Evolutionary conservation across 306 rosid genomes (phyloP).

Genomic region (Castanea sativa): DNA sequence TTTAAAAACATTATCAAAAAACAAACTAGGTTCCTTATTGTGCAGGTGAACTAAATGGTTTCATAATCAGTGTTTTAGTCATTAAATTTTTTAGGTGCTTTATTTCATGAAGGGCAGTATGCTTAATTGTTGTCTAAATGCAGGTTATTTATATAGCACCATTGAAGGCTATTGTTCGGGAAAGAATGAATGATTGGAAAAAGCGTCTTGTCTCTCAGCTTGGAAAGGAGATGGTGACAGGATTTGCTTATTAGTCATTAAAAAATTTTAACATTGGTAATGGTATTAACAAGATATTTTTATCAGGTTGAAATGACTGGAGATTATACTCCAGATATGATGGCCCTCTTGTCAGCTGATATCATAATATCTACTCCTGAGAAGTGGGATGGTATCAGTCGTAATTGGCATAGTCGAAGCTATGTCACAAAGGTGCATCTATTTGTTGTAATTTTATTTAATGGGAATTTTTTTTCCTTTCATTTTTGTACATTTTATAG

Average conservation of each 20-base stretch:
- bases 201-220: conserved; percentile 79
- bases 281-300: conserved; percentile 22
- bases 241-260: neutral
- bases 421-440: conserved; percentile 81
- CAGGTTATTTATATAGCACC: conserved; percentile 99
- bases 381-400: conserved; percentile 99
- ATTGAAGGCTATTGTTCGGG: conserved; percentile 95
- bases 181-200: conserved; percentile 95
- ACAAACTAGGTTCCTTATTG: neutral
- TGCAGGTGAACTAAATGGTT: neutral
- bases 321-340: conserved; percentile 91
- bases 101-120: conserved; percentile 14
- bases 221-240: conserved; percentile 74
- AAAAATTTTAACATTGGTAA: conserved; percentile 1
- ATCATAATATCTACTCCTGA: conserved; percentile 96
- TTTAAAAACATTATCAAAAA: neutral
- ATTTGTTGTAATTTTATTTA: neutral
- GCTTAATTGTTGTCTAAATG: conserved; percentile 12
- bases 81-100: conserved; percentile 4
- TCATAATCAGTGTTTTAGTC: neutral
- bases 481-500: neutral
- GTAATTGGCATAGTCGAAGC: conserved; percentile 96
- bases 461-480: neutral
- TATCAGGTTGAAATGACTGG: conserved; percentile 98
- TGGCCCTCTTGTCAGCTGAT: conserved; percentile 90